phyloP scores from a whole-genome alignment of 495 filamentous ascomycete genomes.

The Aspergillus cristatus region DNA sequence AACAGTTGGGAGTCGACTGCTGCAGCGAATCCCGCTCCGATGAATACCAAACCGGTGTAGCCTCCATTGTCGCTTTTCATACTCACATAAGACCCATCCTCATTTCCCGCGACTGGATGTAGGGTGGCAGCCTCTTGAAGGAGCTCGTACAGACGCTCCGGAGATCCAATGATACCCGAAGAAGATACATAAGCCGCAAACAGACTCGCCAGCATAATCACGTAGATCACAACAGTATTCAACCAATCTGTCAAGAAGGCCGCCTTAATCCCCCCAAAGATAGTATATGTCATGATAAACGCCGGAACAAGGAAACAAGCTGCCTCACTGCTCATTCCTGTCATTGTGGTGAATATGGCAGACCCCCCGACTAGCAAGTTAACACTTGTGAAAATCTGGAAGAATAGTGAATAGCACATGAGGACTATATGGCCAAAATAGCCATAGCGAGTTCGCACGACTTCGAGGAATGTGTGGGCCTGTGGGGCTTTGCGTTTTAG shows the following conservation, averaged over 20 bases:
- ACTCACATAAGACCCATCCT: constrained; percentile 28
- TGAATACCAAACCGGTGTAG: no score
- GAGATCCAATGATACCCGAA: constrained; percentile 19
- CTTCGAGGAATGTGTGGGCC: constrained; percentile 24
- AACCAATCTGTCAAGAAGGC: constrained; percentile 22
- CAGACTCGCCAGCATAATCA: constrained; percentile 25
- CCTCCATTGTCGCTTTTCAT: no score
- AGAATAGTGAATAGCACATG: constrained; percentile 17
- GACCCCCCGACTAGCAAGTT: constrained; percentile 22
- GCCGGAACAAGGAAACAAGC: constrained; percentile 19
- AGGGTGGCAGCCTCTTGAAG: constrained; percentile 21
- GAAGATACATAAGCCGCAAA: constrained; percentile 29
- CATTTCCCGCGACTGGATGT: constrained; percentile 27
- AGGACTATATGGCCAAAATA: constrained; percentile 9
- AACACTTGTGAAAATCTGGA: constrained; percentile 15
- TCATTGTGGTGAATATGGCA: constrained; percentile 10
- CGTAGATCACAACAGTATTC: constrained; percentile 23
- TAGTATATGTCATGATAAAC: constrained; percentile 16
- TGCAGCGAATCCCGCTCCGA: no score
- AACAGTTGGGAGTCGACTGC: no score
- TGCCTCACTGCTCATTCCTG: constrained; percentile 24
- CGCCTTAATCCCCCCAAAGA: constrained; percentile 22
- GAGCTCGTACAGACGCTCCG: constrained; percentile 26
- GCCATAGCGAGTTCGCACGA: constrained; percentile 21
- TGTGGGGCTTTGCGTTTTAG: constrained; percentile 23